Evolutionary conservation across 2,329 filamentous ascomycete species (phyloP).

Genomic region (Hypoxylon sp.): DNA sequence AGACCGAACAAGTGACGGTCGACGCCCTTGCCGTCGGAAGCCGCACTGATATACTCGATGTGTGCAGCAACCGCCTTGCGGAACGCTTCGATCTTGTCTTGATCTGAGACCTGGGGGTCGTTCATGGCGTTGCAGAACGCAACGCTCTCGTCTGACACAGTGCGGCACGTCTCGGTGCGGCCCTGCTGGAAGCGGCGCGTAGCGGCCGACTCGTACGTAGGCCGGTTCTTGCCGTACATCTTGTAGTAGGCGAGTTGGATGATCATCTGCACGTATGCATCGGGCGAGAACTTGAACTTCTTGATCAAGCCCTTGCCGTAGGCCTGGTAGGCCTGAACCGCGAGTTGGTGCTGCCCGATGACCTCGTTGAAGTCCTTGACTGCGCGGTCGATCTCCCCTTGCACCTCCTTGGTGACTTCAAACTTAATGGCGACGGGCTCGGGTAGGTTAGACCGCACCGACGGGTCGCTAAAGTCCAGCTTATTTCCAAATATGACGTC

Average conservation of each 20-base stretch:
- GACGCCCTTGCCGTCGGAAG: conserved; percentile 92
- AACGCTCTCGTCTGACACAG: conserved; percentile 90
- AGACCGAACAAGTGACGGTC: conserved; percentile 98
- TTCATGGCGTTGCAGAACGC: conserved; percentile 91
- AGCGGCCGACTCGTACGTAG: conserved; percentile 96
- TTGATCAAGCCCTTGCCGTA: conserved; percentile 99
- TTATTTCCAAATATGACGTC: conserved; percentile 94
- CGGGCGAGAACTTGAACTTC: conserved; percentile 98
- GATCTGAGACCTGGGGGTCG: conserved; percentile 74
- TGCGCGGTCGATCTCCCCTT: conserved; percentile 84
- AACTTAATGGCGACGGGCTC: conserved; percentile 86
- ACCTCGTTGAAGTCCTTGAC: conserved; percentile 83
- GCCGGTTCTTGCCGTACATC: conserved; percentile 98
- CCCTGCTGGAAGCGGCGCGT: conserved; percentile 96
- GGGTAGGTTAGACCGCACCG: conserved; percentile 84
- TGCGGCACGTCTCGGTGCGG: conserved; percentile 94
- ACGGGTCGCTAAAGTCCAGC: conserved; percentile 86
- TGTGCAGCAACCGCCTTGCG: conserved; percentile 85
- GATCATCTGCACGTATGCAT: conserved; percentile 98
- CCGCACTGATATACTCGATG: conserved; percentile 90
- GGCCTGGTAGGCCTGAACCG: conserved; percentile 94
- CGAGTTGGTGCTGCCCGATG: conserved; percentile 89
- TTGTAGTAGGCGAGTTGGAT: conserved; percentile 99
- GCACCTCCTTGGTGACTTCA: conserved; percentile 79
- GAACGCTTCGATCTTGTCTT: conserved; percentile 81